These are phyloP conservation scores for Neurospora sp. DNA, from an alignment of 495 filamentous ascomycete species.

Conservation along the genomic window DNA sequence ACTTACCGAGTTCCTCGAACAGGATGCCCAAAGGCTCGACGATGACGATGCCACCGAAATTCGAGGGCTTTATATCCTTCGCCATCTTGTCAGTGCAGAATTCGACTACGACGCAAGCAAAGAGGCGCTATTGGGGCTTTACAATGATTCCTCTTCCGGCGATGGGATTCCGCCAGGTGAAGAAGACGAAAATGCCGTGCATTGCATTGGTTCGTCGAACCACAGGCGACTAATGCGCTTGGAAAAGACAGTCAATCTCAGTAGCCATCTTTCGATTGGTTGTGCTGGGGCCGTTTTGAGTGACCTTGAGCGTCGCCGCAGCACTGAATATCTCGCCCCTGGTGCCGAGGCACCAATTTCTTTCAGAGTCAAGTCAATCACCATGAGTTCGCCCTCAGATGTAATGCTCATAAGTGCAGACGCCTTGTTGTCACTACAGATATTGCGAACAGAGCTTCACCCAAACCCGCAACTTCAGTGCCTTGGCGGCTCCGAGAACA, in stretches of 20 bases:
- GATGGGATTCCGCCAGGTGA: conserved; percentile 48
- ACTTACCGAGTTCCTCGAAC: conserved; percentile 36
- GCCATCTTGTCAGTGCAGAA: conserved; percentile 62
- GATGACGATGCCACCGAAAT: conserved; percentile 16
- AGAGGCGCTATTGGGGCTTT: conserved; percentile 51
- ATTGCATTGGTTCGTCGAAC: conserved; percentile 38
- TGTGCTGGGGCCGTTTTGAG: conserved; percentile 79
- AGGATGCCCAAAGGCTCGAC: conserved; percentile 27
- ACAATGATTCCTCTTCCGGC: conserved; percentile 36
- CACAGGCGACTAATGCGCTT: conserved; percentile 64
- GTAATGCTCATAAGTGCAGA: conserved; percentile 82
- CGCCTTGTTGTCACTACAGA: conserved; percentile 72
- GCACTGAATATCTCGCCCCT: conserved; percentile 46
- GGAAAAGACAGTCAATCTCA: conserved; percentile 64
- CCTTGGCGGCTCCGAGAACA: conserved; percentile 52
- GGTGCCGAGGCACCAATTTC: conserved; percentile 36
- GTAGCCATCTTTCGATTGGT: conserved; percentile 53
- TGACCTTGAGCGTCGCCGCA: conserved; percentile 63
- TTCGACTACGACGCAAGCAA: conserved; percentile 65
- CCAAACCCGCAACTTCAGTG: conserved; percentile 78
- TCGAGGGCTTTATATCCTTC: conserved; percentile 55
- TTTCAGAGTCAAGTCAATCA: conserved; percentile 53
- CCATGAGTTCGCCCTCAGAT: conserved; percentile 68
- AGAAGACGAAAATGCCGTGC: conserved; percentile 33
- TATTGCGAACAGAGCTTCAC: conserved; percentile 74